Evolutionary conservation across 345 rosid species (phyloP).

Genomic region (Xanthoceras sorbifolium): DNA sequence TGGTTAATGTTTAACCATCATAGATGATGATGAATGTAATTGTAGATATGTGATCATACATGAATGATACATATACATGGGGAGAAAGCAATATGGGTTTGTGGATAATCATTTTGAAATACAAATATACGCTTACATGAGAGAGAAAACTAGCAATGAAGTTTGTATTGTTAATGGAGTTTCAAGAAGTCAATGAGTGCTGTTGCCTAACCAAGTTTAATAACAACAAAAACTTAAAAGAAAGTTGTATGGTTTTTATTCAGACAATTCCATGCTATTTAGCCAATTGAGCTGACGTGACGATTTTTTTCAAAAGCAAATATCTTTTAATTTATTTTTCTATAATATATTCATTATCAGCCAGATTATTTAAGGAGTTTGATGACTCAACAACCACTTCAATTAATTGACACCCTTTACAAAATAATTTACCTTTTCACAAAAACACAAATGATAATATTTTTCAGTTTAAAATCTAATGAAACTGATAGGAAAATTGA

Average conservation of each 20-base stretch:
- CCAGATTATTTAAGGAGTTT: conserved; percentile 30
- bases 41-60: too few species aligned
- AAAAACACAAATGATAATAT: too few species aligned
- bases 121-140: conserved; percentile 51
- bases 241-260: background rate
- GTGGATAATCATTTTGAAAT: conserved; percentile 58
- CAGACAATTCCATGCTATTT: conserved; percentile 7
- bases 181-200: conserved; percentile 46
- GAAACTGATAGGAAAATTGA: too few species aligned
- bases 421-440: too few species aligned
- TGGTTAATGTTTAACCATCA: too few species aligned
- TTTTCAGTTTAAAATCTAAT: too few species aligned
- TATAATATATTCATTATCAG: conserved; percentile 23
- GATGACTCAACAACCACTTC: conserved; percentile 52
- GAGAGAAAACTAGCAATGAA: conserved; percentile 26
- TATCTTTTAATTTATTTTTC: conserved; percentile 13
- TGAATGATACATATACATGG: conserved; percentile 19
- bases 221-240: too few species aligned
- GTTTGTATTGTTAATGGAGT: conserved; percentile 40
- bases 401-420: conserved; percentile 19
- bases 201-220: conserved; percentile 19
- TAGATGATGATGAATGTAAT: too few species aligned
- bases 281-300: conserved; percentile 35
- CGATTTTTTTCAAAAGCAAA: conserved; percentile 31
- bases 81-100: conserved; percentile 13